A percentile compares a stretch with the other conserved stretches of the same genome.
Evolutionary conservation across 2,329 filamentous ascomycete genomes (phyloP).

Genomic region (Pseudocercospora ulei): DNA sequence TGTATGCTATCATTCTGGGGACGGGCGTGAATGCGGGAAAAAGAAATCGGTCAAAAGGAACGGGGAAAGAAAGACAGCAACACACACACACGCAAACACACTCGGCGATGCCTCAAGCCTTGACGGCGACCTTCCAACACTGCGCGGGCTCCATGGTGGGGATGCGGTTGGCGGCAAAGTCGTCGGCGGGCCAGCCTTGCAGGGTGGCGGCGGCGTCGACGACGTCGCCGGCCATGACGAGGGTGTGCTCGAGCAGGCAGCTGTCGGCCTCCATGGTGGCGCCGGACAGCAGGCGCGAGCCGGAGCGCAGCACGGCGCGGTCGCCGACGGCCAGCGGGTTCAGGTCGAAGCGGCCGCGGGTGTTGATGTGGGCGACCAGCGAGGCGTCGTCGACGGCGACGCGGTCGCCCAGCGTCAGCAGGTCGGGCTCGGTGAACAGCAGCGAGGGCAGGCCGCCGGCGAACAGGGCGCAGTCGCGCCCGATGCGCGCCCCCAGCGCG

Average conservation of each 20-base stretch:
- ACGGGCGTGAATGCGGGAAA: no score
- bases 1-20: no score
- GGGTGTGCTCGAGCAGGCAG: constrained; percentile 49
- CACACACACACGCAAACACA: neutral
- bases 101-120: constrained; percentile 2
- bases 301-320: constrained; percentile 46
- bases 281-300: constrained; percentile 46
- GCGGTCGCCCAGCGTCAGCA: constrained; percentile 46
- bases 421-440: constrained; percentile 50
- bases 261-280: constrained; percentile 47
- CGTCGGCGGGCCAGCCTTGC: constrained; percentile 49
- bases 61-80: no score
- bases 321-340: constrained; percentile 46
- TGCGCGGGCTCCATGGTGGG: constrained; percentile 24
- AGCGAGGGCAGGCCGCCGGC: constrained; percentile 46
- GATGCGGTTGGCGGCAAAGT: constrained; percentile 33
- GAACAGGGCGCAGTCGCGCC: constrained; percentile 48
- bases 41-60: no score
- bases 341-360: constrained; percentile 48
- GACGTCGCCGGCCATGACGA: constrained; percentile 49
- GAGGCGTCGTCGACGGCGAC: constrained; percentile 49
- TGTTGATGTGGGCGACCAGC: constrained; percentile 50
- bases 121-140: constrained; percentile 20
- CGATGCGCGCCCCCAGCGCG: constrained; percentile 46
- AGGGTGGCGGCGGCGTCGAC: constrained; percentile 45